These are phyloP conservation scores for Paecilomyces dactylethromorphus DNA, from an alignment of 2,329 filamentous ascomycete genomes.

Conservation along the genomic window DNA sequence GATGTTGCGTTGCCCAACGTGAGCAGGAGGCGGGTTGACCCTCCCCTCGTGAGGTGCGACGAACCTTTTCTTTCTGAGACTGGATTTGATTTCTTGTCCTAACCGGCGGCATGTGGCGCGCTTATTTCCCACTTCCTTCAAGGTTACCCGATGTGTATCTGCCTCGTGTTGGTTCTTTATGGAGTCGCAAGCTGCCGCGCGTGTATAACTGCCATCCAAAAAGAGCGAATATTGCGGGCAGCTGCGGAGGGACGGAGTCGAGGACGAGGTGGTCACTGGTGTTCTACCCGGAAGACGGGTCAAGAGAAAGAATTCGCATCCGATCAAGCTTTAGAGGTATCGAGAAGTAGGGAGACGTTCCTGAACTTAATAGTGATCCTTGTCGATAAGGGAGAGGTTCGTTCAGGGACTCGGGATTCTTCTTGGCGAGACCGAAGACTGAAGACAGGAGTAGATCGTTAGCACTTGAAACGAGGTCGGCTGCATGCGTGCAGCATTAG, in stretches of 20 bases:
- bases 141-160: background rate
- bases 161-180: background rate
- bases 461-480: background rate
- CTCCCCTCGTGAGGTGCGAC: slow-evolving; percentile 1
- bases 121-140: background rate
- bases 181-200: slow-evolving; percentile 4
- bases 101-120: slow-evolving; percentile 38
- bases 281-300: background rate
- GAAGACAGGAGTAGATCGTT: background rate
- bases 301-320: slow-evolving; percentile 1
- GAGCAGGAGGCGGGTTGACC: background rate
- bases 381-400: background rate
- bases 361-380: background rate
- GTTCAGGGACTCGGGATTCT: background rate
- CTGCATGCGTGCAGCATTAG: background rate
- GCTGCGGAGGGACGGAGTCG: slow-evolving; percentile 7
- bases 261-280: slow-evolving; percentile 3
- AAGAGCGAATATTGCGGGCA: background rate
- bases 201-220: slow-evolving; percentile 16
- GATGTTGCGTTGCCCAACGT: background rate
- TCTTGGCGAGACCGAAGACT: background rate
- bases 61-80: slow-evolving; percentile 50
- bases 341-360: background rate
- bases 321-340: background rate
- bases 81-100: slow-evolving; percentile 47